phyloP scores from a whole-genome alignment of 805 yeast genomes.

The Starmera quercuum region DNA sequence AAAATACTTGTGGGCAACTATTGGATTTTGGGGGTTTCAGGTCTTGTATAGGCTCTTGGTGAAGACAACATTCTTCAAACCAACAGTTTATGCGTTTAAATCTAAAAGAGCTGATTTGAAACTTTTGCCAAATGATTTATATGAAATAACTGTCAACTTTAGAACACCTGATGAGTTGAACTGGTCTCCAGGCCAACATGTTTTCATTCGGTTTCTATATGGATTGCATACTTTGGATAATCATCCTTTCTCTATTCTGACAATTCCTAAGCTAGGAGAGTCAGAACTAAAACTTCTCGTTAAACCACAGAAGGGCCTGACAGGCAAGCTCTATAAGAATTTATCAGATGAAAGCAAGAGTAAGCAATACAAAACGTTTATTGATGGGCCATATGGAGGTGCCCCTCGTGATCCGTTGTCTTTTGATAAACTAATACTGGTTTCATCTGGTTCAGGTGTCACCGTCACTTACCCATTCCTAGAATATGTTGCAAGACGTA shows the following conservation, averaged over 20 bases:
- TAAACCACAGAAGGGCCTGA: conserved; percentile 39
- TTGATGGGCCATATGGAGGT: conserved; percentile 59
- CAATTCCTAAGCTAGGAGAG: conserved; percentile 16
- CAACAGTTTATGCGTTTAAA: conserved; percentile 31
- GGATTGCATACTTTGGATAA: conserved; percentile 39
- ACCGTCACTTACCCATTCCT: conserved; percentile 42
- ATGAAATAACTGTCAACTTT: conserved; percentile 27
- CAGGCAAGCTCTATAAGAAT: conserved; percentile 24
- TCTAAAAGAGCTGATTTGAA: conserved; percentile 27
- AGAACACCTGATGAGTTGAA: conserved; percentile 20
- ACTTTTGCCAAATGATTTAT: conserved; percentile 19
- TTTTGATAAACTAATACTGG: conserved; percentile 34
- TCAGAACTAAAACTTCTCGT: conserved; percentile 35
- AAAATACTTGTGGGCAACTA: conserved; percentile 40
- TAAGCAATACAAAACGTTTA: conserved; percentile 24
- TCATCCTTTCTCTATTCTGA: conserved; percentile 49
- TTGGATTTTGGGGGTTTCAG: conserved; percentile 45
- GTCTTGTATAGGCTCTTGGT: conserved; percentile 36
- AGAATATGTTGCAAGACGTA: conserved; percentile 11
- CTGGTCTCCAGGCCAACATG: conserved; percentile 53
- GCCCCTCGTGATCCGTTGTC: conserved; percentile 34
- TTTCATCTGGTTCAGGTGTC: conserved; percentile 47
- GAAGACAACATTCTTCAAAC: conserved; percentile 40
- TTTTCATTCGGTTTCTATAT: conserved; percentile 36
- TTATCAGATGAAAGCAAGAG: conserved; percentile 19